A percentile compares a stretch with the other conserved stretches of the same genome.
These are phyloP conservation scores for Plantago lanceolata DNA, from an alignment of 305 asterid genomes.

Conservation along the genomic window DNA sequence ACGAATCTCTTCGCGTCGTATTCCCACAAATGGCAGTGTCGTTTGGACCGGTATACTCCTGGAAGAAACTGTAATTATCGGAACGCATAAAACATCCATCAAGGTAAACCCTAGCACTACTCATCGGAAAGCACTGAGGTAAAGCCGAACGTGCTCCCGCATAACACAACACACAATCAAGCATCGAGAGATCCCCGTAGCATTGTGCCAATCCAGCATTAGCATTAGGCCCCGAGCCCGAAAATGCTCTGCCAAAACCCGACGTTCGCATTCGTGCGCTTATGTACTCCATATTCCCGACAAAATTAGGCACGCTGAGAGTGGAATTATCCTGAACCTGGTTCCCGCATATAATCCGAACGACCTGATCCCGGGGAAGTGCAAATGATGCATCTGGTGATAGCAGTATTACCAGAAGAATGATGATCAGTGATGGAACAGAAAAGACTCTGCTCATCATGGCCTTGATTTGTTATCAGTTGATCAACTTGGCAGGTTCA, in stretches of 20 bases:
- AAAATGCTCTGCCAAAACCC: neutral
- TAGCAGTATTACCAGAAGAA: neutral
- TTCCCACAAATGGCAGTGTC: conserved; percentile 5
- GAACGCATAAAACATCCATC: conserved; percentile 7
- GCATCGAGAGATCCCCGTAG: conserved; percentile 4
- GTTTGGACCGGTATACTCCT: neutral
- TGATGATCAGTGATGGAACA: neutral
- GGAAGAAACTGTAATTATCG: conserved; percentile 1
- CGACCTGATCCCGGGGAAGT: neutral
- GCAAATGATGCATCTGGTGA: conserved; percentile 7
- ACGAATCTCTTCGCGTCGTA: conserved; percentile 3
- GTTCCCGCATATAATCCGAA: neutral
- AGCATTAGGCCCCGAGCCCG: neutral
- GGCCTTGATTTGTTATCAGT: neutral
- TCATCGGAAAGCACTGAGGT: conserved; percentile 5
- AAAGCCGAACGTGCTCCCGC: neutral
- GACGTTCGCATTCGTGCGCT: conserved; percentile 1
- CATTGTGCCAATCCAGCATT: neutral
- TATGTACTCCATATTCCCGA: neutral
- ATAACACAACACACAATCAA: conserved; percentile 1
- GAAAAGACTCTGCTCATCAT: neutral
- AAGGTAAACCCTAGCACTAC: neutral
- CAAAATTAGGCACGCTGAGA: neutral
- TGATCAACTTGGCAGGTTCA: neutral
- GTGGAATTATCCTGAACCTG: neutral